Base-by-base conservation (phyloP, 345 rosid genomes). In the Populus tremula region DNA sequence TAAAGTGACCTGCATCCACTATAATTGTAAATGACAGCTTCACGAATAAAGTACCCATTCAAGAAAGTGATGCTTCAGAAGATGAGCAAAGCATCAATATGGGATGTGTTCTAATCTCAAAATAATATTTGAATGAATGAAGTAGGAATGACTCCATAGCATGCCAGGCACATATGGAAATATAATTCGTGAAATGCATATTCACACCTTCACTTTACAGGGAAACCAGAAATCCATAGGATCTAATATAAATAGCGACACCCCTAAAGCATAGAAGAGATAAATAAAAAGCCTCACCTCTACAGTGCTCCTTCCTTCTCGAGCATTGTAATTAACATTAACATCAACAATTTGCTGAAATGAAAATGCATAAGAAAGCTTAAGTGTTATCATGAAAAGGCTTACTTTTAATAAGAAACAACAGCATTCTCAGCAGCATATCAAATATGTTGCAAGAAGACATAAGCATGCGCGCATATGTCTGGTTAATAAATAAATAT, bases 271-370 rank as follows among this genome's bases (percentile, higher is more conserved):
- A 69, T 17, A 76, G 17, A 38, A 29, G 67, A 68, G 13, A 36
- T 23, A 23, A 67, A 76, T 5, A 56, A 54, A 14, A 69, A 56
- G 47, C n/a, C 74, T 76, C 8, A 89, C 98, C 94, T 85, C 92
- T 29, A 87, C 88, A 67, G 94, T 86, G 86, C 97, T 95, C 86
- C 84, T 89, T 83, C 94, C 94, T 85, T 90, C 94, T 67, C 89
- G 89, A 70, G 92, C 96, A 86, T 93, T 85, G 64, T 89, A 86
- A 77, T 88, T 76, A 79, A 95, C 59, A 77, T 89, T 91, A 68
- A 79, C 91, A 50, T 89, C 90, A 54, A 93, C 93, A 82, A 85
- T 80, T 84, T 80, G 85, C 98, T 95, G 87, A 73, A 67, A 89
- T 54, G 45, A 70, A 76, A 59, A 78, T 45, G 27, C 38, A 35